phyloP scores from a whole-genome alignment of 495 filamentous ascomycete species.

The Aspergillus hancockii region DNA sequence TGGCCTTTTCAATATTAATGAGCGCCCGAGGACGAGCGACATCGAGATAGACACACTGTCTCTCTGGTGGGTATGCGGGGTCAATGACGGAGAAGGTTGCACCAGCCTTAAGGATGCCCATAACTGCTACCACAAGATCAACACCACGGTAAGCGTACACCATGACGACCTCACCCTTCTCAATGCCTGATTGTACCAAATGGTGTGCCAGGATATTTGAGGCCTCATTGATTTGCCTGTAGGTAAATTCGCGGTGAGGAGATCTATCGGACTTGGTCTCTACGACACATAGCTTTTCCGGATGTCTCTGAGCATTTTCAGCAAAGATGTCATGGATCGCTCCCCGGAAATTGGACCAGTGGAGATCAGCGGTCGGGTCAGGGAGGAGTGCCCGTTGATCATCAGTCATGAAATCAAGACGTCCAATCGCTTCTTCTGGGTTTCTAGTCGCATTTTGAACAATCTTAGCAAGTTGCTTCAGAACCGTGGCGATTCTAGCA shows the following conservation, averaged over 20 bases:
- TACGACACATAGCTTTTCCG: slow-evolving; percentile 76
- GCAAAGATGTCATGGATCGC: slow-evolving; percentile 80
- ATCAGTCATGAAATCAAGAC: slow-evolving; percentile 49
- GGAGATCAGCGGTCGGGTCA: slow-evolving; percentile 73
- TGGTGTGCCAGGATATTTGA: slow-evolving; percentile 80
- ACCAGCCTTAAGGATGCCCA: slow-evolving; percentile 57
- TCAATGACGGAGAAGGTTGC: slow-evolving; percentile 69
- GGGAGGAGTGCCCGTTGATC: slow-evolving; percentile 56
- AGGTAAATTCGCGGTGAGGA: slow-evolving; percentile 73
- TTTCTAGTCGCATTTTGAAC: slow-evolving; percentile 44
- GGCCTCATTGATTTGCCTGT: slow-evolving; percentile 83
- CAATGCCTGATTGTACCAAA: slow-evolving; percentile 69
- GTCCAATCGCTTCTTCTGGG: slow-evolving; percentile 46
- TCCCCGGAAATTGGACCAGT: slow-evolving; percentile 81
- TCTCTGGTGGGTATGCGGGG: slow-evolving; percentile 81
- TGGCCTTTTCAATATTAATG: slow-evolving; percentile 79
- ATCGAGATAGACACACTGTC: slow-evolving; percentile 90
- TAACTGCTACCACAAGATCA: slow-evolving; percentile 50
- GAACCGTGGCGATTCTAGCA: slow-evolving; percentile 44
- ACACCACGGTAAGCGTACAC: slow-evolving; percentile 78
- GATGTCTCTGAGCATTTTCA: slow-evolving; percentile 70
- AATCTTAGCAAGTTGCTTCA: slow-evolving; percentile 47
- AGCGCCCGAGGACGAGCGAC: slow-evolving; percentile 80
- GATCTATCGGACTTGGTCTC: slow-evolving; percentile 70
- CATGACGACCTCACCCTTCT: slow-evolving; percentile 89